Conservation (phyloP, 2,329 filamentous ascomycete genomes). For the Lasiodiplodia sp. region DNA sequence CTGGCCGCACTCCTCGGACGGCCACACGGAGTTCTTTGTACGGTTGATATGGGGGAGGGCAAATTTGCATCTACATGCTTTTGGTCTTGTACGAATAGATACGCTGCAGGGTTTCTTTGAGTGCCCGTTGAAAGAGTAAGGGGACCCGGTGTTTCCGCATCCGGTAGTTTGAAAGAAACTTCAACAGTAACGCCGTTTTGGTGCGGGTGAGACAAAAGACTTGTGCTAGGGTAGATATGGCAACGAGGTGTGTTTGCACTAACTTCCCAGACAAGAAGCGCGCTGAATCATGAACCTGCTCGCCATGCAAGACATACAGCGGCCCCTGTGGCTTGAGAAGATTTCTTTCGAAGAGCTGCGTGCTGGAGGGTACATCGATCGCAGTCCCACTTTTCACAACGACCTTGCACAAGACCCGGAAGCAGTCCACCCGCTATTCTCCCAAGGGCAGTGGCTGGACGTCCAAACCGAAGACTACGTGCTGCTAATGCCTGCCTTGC, state of each 20-base stretch:
- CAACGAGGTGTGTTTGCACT: neutral
- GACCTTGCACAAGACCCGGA: neutral
- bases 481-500: neutral
- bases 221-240: constrained; percentile 2
- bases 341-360: constrained; percentile 23
- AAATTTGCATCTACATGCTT: neutral
- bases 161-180: neutral
- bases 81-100: neutral
- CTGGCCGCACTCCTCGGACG: constrained; percentile 22
- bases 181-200: neutral
- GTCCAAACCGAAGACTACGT: neutral
- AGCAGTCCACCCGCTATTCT: constrained; percentile 15
- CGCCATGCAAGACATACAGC: neutral
- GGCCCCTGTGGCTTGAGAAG: constrained; percentile 20
- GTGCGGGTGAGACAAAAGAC: neutral
- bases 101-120: neutral
- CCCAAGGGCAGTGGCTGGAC: neutral
- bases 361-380: constrained; percentile 20
- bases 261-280: neutral
- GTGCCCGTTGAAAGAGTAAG: neutral
- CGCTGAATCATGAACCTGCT: neutral
- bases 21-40: constrained; percentile 21
- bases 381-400: neutral
- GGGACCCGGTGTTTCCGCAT: constrained; percentile 5
- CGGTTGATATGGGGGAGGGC: constrained; percentile 12